phyloP scores from a whole-genome alignment of 768 basidiomycete genomes.

The Xerocomus potaroensis region DNA sequence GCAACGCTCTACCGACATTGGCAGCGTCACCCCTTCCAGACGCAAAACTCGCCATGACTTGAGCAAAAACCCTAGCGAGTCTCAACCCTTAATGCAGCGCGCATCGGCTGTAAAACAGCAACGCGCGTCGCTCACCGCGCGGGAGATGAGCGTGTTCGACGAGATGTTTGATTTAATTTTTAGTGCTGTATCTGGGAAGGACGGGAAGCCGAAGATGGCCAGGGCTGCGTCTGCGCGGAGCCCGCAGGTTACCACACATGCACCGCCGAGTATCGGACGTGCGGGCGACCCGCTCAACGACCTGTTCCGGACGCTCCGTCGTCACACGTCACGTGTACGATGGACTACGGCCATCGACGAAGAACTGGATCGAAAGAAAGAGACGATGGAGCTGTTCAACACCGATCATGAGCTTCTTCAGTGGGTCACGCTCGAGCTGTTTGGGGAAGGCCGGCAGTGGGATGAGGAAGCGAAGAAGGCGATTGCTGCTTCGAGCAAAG shows the following conservation, averaged over 20 bases:
- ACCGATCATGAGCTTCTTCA: constrained; percentile 68
- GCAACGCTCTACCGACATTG: constrained; percentile 6
- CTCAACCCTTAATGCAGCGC: constrained; percentile 6
- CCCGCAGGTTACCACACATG: background rate
- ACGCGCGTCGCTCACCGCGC: constrained; percentile 62
- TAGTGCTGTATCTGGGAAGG: constrained; percentile 40
- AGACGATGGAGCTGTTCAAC: constrained; percentile 64
- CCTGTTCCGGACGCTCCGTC: constrained; percentile 52
- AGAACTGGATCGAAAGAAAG: constrained; percentile 63
- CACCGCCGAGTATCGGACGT: constrained; percentile 10
- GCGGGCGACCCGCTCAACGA: constrained; percentile 35
- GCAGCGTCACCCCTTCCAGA: background rate
- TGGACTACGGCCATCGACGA: constrained; percentile 52
- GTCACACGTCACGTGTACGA: constrained; percentile 44
- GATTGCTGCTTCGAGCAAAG: constrained; percentile 21
- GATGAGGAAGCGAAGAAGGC: constrained; percentile 44
- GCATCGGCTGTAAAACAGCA: constrained; percentile 21
- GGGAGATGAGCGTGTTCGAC: constrained; percentile 62
- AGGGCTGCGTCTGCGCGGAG: constrained; percentile 1
- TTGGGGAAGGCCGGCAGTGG: constrained; percentile 51
- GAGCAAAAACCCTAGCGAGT: background rate
- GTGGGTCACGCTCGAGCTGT: constrained; percentile 70
- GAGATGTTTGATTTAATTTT: constrained; percentile 75
- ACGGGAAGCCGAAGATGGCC: background rate
- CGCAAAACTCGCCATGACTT: background rate